phyloP scores from a whole-genome alignment of 257 asterid species.

The Plectranthus barbatus region DNA sequence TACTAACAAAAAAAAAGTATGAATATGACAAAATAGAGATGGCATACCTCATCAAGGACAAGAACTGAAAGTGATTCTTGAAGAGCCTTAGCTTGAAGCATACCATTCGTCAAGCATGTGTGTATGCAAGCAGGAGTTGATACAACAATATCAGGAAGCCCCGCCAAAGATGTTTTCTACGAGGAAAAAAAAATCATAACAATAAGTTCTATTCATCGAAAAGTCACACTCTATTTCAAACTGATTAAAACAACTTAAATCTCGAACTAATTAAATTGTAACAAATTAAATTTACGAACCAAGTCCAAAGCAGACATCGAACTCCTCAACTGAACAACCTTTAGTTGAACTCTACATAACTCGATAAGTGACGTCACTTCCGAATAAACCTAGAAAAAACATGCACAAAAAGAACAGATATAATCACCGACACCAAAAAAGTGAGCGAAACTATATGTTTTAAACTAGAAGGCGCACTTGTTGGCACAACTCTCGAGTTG shows the following conservation, averaged over 20 bases:
- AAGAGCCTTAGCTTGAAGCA: slow-evolving; percentile 58
- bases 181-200: background rate
- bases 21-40: background rate
- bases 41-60: slow-evolving; percentile 85
- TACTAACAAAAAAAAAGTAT: background rate
- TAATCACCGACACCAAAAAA: background rate
- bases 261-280: background rate
- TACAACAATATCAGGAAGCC: slow-evolving; percentile 66
- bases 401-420: background rate
- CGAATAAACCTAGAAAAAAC: slow-evolving; percentile 46
- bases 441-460: background rate
- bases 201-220: background rate
- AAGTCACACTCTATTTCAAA: background rate
- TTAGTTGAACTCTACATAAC: slow-evolving; percentile 67
- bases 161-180: slow-evolving; percentile 74
- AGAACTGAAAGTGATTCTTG: slow-evolving; percentile 78
- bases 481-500: slow-evolving; percentile 86
- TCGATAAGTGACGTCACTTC: slow-evolving; percentile 69
- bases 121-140: slow-evolving; percentile 89
- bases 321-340: slow-evolving; percentile 68
- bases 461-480: slow-evolving; percentile 39
- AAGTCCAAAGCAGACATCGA: slow-evolving; percentile 61
- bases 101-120: slow-evolving; percentile 48
- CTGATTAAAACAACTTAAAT: background rate
- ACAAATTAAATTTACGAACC: slow-evolving; percentile 41